phyloP scores from a whole-genome alignment of 768 basidiomycete genomes.

The Lactarius vividus region DNA sequence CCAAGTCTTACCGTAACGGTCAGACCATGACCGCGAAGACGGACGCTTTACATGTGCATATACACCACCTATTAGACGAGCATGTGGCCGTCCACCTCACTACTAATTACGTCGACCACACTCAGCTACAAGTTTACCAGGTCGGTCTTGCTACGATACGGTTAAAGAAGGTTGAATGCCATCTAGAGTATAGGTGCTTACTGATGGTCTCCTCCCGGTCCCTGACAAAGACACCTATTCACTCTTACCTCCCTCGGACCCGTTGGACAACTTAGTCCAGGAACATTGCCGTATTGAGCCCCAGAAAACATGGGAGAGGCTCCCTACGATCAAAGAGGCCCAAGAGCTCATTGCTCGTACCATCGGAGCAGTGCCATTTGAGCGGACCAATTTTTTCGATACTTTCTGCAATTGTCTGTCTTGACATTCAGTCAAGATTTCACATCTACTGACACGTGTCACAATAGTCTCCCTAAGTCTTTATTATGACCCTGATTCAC shows the following conservation, averaged over 20 bases:
- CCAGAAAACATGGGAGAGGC: constrained; percentile 6
- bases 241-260: constrained; percentile 22
- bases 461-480: not conserved
- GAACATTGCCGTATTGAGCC: constrained; percentile 5
- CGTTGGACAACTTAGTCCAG: constrained; percentile 16
- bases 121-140: constrained; percentile 23
- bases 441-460: not conserved
- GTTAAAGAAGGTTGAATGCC: not conserved
- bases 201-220: constrained; percentile 6
- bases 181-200: constrained; percentile 12
- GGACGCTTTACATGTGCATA: constrained; percentile 16
- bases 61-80: constrained; percentile 25
- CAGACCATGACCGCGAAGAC: constrained; percentile 4
- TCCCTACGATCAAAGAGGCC: not conserved
- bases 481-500: constrained; percentile 2
- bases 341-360: constrained; percentile 9
- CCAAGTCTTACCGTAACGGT: not conserved
- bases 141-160: constrained; percentile 8
- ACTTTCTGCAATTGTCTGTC: constrained; percentile 4
- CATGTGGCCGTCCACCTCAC: constrained; percentile 19
- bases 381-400: not conserved
- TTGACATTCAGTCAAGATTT: not conserved
- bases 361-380: not conserved
- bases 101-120: constrained; percentile 16
- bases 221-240: constrained; percentile 19